A percentile compares a stretch with the other conserved stretches of the same genome.
phyloP scores from a whole-genome alignment of 164 flowering plant genomes.

The Stephania cephalantha region DNA sequence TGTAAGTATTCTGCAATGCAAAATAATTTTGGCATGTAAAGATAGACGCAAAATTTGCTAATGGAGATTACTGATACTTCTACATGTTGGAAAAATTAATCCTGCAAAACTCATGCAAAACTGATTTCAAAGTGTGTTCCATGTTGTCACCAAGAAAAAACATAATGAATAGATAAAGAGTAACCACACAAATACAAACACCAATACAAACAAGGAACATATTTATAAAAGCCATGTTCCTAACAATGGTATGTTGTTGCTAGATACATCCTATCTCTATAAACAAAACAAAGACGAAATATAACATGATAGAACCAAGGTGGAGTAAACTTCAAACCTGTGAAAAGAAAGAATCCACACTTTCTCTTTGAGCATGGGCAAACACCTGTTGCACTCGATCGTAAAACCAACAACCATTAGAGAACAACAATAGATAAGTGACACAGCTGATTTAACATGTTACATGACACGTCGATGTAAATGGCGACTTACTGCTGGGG shows the following conservation, averaged over 20 bases:
- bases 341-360: constrained; percentile 86
- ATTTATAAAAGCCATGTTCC: not conserved
- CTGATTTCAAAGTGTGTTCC: too few species aligned
- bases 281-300: not conserved
- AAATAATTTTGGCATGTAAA: not conserved
- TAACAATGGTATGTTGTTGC: not conserved
- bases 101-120: too few species aligned
- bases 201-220: not conserved
- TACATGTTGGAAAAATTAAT: not conserved
- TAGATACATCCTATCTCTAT: not conserved
- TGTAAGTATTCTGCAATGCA: constrained; percentile 67
- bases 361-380: constrained; percentile 84
- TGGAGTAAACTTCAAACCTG: constrained; percentile 47
- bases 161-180: not conserved
- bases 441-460: constrained; percentile 1
- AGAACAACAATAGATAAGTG: not conserved
- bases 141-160: not conserved
- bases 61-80: not conserved
- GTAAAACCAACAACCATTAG: constrained; percentile 2
- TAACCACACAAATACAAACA: not conserved
- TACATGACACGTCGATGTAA: not conserved
- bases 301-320: not conserved
- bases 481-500: constrained; percentile 63
- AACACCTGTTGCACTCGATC: constrained; percentile 53
- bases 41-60: not conserved